Conservation (phyloP, 352 stramenopile genomes). For the Globisporangium iwayamae region DNA sequence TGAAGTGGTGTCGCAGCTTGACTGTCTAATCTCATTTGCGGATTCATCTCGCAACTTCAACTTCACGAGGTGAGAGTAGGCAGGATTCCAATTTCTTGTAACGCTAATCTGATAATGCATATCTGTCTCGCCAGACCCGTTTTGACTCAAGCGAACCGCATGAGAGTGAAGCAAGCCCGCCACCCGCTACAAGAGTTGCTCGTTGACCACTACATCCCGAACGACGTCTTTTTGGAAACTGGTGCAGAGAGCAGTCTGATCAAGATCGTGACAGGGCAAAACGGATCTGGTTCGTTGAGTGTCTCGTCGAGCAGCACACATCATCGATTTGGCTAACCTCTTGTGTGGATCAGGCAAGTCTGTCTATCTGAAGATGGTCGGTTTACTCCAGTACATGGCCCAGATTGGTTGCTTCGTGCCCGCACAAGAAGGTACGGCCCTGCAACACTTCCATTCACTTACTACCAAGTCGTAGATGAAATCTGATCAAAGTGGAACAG, state of each 20-base stretch:
- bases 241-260: conserved; percentile 28
- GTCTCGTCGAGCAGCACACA: not conserved
- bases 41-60: conserved; percentile 68
- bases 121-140: conserved; percentile 26
- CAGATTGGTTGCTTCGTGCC: conserved; percentile 84
- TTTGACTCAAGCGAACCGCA: conserved; percentile 41
- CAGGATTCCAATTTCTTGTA: not conserved
- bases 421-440: conserved; percentile 64
- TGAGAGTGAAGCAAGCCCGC: conserved; percentile 56
- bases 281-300: conserved; percentile 62
- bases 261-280: conserved; percentile 78
- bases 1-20: conserved; percentile 56
- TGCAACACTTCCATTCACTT: not conserved
- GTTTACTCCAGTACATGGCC: conserved; percentile 79
- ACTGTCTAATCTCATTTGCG: conserved; percentile 72
- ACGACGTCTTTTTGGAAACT: conserved; percentile 56
- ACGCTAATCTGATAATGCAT: not conserved
- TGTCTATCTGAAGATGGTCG: conserved; percentile 84
- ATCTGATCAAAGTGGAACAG: conserved; percentile 23
- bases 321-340: not conserved
- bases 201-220: conserved; percentile 82
- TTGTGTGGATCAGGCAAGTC: conserved; percentile 66
- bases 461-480: not conserved
- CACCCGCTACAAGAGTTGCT: conserved; percentile 84
- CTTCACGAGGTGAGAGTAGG: conserved; percentile 45